Evolutionary conservation across 2,329 filamentous ascomycete species (phyloP).

Genomic region (Phoma sp.): DNA sequence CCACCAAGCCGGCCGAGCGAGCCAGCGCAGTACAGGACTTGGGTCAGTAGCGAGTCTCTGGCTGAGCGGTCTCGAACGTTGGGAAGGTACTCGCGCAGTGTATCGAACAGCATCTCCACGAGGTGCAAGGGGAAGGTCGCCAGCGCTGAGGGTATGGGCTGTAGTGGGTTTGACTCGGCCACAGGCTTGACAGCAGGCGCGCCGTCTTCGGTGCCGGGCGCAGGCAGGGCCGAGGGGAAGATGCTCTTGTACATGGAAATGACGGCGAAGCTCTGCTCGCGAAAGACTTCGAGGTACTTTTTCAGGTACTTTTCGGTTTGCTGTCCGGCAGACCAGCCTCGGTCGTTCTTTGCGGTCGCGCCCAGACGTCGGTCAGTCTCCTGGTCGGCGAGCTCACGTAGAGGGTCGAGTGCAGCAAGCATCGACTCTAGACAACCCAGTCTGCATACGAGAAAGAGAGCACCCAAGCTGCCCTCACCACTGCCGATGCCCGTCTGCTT

Average conservation of each 20-base stretch:
- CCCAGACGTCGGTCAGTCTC: constrained; percentile 63
- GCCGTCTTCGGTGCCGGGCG: constrained; percentile 40
- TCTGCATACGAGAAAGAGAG: constrained; percentile 86
- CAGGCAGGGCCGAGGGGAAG: constrained; percentile 68
- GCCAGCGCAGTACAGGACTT: constrained; percentile 90
- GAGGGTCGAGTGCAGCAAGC: constrained; percentile 81
- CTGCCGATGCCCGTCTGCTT: constrained; percentile 41
- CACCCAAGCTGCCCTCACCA: constrained; percentile 73
- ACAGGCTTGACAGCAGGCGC: constrained; percentile 33
- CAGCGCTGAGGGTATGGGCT: constrained; percentile 74
- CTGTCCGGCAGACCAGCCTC: constrained; percentile 72
- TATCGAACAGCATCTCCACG: constrained; percentile 79
- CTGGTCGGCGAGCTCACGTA: constrained; percentile 88
- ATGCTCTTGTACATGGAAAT: constrained; percentile 94
- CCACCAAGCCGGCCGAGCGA: constrained; percentile 88
- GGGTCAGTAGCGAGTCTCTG: constrained; percentile 86
- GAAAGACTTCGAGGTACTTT: constrained; percentile 94
- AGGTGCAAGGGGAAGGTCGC: constrained; percentile 86
- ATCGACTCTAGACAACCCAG: constrained; percentile 79
- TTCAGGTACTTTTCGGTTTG: constrained; percentile 95
- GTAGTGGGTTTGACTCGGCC: constrained; percentile 43
- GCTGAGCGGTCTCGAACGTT: constrained; percentile 80
- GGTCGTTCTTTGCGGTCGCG: constrained; percentile 49
- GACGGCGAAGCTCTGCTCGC: constrained; percentile 95
- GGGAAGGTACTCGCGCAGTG: constrained; percentile 76